These are phyloP conservation scores for Aureobasidium mangrovei DNA, from an alignment of 2,329 filamentous ascomycete genomes.

Conservation along the genomic window DNA sequence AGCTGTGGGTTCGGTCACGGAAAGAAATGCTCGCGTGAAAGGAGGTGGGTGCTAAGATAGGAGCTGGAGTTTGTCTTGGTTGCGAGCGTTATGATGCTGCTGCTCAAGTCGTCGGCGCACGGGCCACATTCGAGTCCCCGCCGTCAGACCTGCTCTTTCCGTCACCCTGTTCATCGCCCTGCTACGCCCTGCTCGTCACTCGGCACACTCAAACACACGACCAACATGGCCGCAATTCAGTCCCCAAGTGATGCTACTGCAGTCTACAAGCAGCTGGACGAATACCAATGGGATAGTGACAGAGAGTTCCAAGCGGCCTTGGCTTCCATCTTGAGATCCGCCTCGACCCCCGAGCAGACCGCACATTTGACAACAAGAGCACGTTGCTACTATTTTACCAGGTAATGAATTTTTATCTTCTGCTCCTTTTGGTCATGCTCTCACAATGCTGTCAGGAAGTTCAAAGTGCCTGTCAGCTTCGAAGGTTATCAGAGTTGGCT, in stretches of 20 bases:
- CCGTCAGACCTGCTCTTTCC: neutral
- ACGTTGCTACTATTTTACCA: conserved; percentile 60
- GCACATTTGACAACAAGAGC: conserved; percentile 55
- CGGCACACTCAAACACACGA: conserved; percentile 29
- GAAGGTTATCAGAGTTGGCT: conserved; percentile 60
- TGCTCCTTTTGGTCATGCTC: neutral
- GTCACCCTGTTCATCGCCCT: neutral
- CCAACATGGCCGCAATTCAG: conserved; percentile 20
- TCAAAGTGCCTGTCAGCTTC: conserved; percentile 51
- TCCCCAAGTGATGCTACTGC: conserved; percentile 18
- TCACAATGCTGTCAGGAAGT: conserved; percentile 26
- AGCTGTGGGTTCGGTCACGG: neutral
- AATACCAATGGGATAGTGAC: conserved; percentile 60
- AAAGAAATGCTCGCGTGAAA: conserved; percentile 4
- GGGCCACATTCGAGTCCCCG: too few species aligned
- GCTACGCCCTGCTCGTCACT: neutral
- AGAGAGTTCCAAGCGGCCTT: conserved; percentile 60
- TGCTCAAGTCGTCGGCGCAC: too few species aligned
- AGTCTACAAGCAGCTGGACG: conserved; percentile 53
- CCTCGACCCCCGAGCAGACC: conserved; percentile 45
- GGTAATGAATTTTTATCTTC: conserved; percentile 24
- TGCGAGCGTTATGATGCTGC: too few species aligned
- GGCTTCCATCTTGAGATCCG: conserved; percentile 53
- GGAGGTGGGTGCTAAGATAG: neutral
- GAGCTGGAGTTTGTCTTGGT: too few species aligned